Evolutionary conservation across 2,329 filamentous ascomycete species (phyloP).

Genomic region (Nemania diffusa): DNA sequence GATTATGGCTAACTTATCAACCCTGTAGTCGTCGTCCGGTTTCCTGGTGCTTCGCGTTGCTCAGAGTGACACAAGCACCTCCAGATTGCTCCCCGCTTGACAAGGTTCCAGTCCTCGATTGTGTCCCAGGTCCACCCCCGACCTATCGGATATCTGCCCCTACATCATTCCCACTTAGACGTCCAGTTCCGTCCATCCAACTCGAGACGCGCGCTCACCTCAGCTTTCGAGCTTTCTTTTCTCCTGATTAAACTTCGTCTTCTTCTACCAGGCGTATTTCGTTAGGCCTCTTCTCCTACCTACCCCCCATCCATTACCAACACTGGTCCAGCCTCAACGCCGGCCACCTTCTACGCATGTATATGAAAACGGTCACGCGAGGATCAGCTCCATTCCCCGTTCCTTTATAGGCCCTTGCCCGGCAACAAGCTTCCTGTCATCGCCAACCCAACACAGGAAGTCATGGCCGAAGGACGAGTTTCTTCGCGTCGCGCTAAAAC

Average conservation of each 20-base stretch:
- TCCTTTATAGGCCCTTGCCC: constrained; percentile 50
- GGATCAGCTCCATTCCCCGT: constrained; percentile 41
- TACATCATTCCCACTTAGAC: constrained; percentile 48
- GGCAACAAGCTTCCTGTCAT: constrained; percentile 49
- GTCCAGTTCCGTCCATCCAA: constrained; percentile 42
- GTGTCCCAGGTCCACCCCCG: constrained; percentile 38
- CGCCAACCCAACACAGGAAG: constrained; percentile 49
- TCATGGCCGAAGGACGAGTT: constrained; percentile 48
- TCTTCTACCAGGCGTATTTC: constrained; percentile 44
- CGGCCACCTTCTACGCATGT: constrained; percentile 42
- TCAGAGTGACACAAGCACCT: constrained; percentile 36
- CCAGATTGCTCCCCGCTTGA: constrained; percentile 38
- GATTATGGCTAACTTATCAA: constrained; percentile 31
- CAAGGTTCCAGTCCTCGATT: constrained; percentile 47
- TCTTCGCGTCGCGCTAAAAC: constrained; percentile 51
- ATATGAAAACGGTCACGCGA: constrained; percentile 48
- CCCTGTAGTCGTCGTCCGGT: constrained; percentile 27
- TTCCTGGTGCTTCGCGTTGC: constrained; percentile 31
- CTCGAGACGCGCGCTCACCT: constrained; percentile 43
- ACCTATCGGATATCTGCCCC: constrained; percentile 51
- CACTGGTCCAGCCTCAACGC: constrained; percentile 37
- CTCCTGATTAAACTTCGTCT: constrained; percentile 32
- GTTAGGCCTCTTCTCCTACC: neutral
- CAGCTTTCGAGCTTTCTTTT: constrained; percentile 44
- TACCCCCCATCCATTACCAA: constrained; percentile 25